Base-by-base conservation (phyloP, 140 eudicot genomes). In the Artemisia princeps region DNA sequence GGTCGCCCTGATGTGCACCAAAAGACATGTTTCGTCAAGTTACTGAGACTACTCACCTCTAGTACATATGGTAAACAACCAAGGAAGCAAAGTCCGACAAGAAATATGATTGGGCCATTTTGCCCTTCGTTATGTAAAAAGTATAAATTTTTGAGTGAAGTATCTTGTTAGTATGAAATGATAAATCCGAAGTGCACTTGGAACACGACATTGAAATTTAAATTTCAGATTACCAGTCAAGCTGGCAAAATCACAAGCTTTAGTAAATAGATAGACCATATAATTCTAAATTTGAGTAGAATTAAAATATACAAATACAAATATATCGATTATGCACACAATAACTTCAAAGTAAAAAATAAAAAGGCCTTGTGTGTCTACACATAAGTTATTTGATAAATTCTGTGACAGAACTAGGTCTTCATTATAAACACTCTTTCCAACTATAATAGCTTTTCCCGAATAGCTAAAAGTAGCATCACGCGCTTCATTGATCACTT, bases 281-380 rank as follows among this genome's bases (percentile, higher is more conserved):
- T 22, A 22, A 46, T 23, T 63, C 59, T 63, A 33, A 6, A 55
- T 62, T 2, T 13, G 58, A 12, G 74, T 61, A 62, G 17, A 76
- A 55, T 61, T 75, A 65, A 62, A 48, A 54, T 62, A 62, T 62
- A 69, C 7, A 54, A 48, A 54, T 76, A 57, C 56, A 49, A 71
- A 12, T 64, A 50, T 57, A 50, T 30, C 42, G n/a, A 44, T 72
- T 26, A 78, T 78, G 72, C 78, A 73, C 78, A 60, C 42, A 71
- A 16, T 50, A 37, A 58, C 55, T 70, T 61, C 44, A 14, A 48
- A 64, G 51, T 12, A 55, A 58, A 57, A 64, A 70, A 16, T 1
- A 49, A 57, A 60, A 59, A 52, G 2, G 23, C 45, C 23, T 33
- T 6, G 14, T 26, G 50, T 14, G 7, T 51, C 37, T 17, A 50